Conservation (phyloP, 495 filamentous ascomycete species). For the Penicillium ochrochloron region DNA sequence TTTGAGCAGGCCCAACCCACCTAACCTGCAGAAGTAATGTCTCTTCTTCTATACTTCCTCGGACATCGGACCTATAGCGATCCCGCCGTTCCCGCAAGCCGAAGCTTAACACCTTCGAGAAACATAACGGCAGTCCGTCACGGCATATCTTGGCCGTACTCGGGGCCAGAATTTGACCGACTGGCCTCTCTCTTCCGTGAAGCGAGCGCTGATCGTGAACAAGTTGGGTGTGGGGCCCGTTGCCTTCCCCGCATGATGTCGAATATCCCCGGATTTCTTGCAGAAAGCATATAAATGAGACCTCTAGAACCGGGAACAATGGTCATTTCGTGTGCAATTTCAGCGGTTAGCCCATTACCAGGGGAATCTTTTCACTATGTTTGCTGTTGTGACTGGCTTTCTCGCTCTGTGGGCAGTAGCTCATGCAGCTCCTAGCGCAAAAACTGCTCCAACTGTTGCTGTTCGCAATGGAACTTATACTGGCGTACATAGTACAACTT, state of each 20-base stretch:
- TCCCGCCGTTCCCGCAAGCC: background rate
- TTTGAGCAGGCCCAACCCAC: background rate
- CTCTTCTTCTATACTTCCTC: background rate
- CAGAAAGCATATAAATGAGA: background rate
- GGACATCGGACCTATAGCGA: background rate
- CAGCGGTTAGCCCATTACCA: background rate
- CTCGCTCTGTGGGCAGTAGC: conserved; percentile 18
- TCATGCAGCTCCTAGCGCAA: conserved; percentile 20
- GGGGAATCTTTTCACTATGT: conserved; percentile 11
- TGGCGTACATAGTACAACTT: conserved; percentile 40
- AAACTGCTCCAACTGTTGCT: conserved; percentile 21
- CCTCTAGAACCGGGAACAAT: background rate
- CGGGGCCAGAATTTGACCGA: conserved; percentile 1
- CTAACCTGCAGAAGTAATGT: background rate
- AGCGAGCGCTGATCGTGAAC: conserved; percentile 21
- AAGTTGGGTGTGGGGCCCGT: conserved; percentile 18
- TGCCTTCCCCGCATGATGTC: conserved; percentile 19
- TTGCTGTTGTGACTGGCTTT: conserved; percentile 18
- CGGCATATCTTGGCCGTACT: conserved; percentile 10
- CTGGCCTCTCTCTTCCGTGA: conserved; percentile 2
- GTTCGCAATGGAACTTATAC: conserved; percentile 47
- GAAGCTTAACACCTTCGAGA: background rate
- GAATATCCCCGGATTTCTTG: conserved; percentile 9
- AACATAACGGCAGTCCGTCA: conserved; percentile 5
- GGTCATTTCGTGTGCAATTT: background rate